A percentile compares a stretch with the other conserved stretches of the same genome.
Evolutionary conservation across 345 rosid genomes (phyloP).

Genomic region (Hibiscus trionum): DNA sequence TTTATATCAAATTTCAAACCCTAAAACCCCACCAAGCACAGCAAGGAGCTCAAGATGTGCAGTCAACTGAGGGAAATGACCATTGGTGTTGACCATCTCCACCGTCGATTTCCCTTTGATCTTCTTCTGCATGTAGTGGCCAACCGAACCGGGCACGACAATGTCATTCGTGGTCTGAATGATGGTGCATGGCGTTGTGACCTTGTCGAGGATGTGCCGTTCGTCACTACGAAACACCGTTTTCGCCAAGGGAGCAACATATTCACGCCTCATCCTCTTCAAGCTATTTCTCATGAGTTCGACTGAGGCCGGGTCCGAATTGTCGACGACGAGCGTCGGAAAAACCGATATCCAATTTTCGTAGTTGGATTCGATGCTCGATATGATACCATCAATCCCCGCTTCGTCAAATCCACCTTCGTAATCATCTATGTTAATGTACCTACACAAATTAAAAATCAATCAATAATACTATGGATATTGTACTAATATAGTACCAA

Average conservation of each 20-base stretch:
- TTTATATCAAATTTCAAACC: constrained; percentile 15
- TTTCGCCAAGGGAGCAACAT: constrained; percentile 49
- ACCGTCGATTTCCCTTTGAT: constrained; percentile 49
- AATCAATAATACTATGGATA: too few relatives aligned
- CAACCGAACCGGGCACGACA: constrained; percentile 52
- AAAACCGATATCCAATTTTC: constrained; percentile 43
- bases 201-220: constrained; percentile 40
- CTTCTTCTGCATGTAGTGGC: constrained; percentile 54
- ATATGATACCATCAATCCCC: constrained; percentile 32
- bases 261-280: constrained; percentile 42
- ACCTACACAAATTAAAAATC: constrained; percentile 24
- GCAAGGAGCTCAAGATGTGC: constrained; percentile 42
- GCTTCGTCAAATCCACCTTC: constrained; percentile 49
- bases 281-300: constrained; percentile 13
- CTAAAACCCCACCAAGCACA: constrained; percentile 35
- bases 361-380: constrained; percentile 40
- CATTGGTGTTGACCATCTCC: constrained; percentile 39
- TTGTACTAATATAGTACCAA: too few relatives aligned
- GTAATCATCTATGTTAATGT: constrained; percentile 46
- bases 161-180: constrained; percentile 47
- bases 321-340: constrained; percentile 32
- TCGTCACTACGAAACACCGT: constrained; percentile 53
- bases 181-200: constrained; percentile 47
- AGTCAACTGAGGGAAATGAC: constrained; percentile 73
- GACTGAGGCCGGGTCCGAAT: constrained; percentile 30